Percentiles rank a stretch among this genome's conserved stretches.
Conservation (phyloP, 2,329 filamentous ascomycete species). For the Epicoccum nigrum region DNA sequence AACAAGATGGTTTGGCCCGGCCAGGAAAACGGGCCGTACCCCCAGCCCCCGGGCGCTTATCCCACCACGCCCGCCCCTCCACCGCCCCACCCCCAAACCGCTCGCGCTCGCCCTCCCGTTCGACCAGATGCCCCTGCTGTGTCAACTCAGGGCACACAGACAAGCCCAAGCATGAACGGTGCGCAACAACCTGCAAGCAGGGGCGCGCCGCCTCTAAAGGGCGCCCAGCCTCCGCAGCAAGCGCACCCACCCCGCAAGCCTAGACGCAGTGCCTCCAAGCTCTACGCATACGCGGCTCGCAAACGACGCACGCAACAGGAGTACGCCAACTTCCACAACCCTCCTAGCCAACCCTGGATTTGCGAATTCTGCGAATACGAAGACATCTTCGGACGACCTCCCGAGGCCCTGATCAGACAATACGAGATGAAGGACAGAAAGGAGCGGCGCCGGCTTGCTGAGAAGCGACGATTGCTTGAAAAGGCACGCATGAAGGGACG, state of each 20-base stretch:
- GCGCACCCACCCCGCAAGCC: conserved; percentile 64
- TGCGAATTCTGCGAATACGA: conserved; percentile 99
- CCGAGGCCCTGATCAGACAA: conserved; percentile 81
- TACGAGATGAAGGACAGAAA: conserved; percentile 95
- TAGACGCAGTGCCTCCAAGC: conserved; percentile 67
- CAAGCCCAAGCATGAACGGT: conserved; percentile 58
- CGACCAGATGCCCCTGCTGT: conserved; percentile 48
- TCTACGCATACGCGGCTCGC: conserved; percentile 76
- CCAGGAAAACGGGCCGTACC: conserved; percentile 53
- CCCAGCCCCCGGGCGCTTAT: conserved; percentile 48
- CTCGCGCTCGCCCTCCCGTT: conserved; percentile 38
- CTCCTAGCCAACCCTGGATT: conserved; percentile 87
- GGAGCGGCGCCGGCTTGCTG: conserved; percentile 81
- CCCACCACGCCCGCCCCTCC: conserved; percentile 30
- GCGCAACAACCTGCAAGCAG: conserved; percentile 34
- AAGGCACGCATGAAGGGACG: conserved; percentile 93
- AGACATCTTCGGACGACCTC: conserved; percentile 87
- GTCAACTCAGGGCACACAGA: conserved; percentile 62
- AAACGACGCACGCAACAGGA: conserved; percentile 79
- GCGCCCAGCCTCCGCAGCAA: conserved; percentile 48
- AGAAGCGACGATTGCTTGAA: conserved; percentile 82
- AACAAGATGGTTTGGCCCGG: conserved; percentile 79
- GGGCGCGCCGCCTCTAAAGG: conserved; percentile 46
- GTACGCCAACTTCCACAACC: conserved; percentile 76
- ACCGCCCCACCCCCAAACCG: conserved; percentile 26